phyloP scores from a whole-genome alignment of 345 rosid species.

The Aethionema arabicum region DNA sequence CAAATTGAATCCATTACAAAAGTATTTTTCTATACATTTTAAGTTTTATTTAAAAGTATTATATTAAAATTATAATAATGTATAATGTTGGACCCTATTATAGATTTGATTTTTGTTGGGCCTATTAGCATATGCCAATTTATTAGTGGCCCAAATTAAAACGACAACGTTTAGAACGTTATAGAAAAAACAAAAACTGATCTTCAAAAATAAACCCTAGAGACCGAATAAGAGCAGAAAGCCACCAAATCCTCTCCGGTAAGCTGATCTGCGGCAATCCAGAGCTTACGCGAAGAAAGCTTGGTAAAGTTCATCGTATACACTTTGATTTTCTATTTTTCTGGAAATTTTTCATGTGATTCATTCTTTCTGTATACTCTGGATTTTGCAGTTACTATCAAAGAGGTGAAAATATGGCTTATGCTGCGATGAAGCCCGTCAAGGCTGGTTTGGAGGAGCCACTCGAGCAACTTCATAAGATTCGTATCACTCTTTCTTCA shows the following conservation, averaged over 20 bases:
- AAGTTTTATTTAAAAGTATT: too few relatives aligned
- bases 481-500: constrained; percentile 75
- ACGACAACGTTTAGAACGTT: background rate
- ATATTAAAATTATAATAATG: too few relatives aligned
- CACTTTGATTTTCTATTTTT: too few relatives aligned
- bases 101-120: too few relatives aligned
- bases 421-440: constrained; percentile 44
- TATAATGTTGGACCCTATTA: too few relatives aligned
- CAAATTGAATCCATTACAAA: too few relatives aligned
- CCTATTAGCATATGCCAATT: too few relatives aligned
- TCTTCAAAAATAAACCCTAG: constrained; percentile 12
- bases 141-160: background rate
- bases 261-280: too few relatives aligned
- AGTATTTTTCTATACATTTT: too few relatives aligned
- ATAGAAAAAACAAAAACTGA: background rate
- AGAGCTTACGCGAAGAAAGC: too few relatives aligned
- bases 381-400: background rate
- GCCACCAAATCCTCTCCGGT: constrained; percentile 9
- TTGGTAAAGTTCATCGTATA: too few relatives aligned
- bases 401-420: constrained; percentile 40
- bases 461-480: constrained; percentile 65
- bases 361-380: background rate
- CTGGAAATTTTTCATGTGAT: background rate
- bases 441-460: constrained; percentile 69
- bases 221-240: background rate